Percentiles rank a stretch among this genome's conserved stretches.
Conservation (phyloP, 306 rosid genomes). For the Phaseolus lunatus region DNA sequence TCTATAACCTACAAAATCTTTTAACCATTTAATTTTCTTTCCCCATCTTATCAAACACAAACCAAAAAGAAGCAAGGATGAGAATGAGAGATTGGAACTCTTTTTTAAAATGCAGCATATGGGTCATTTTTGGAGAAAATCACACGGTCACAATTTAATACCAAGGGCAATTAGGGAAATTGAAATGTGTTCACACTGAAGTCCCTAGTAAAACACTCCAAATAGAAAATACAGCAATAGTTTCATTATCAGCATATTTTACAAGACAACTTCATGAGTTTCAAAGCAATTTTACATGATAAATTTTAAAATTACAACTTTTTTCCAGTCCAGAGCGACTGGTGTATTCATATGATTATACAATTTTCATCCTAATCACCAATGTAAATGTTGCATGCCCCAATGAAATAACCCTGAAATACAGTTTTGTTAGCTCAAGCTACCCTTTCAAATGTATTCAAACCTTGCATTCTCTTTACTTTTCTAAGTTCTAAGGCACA, state of each 20-base stretch:
- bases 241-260: neutral
- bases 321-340: conserved; percentile 1
- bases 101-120: conserved; percentile 11
- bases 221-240: conserved; percentile 10
- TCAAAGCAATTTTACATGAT: conserved; percentile 16
- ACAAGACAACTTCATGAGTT: neutral
- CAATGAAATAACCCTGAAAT: conserved; percentile 11
- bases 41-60: too few relatives aligned
- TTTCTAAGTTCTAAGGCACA: neutral
- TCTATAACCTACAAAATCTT: too few relatives aligned
- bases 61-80: neutral
- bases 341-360: conserved; percentile 5
- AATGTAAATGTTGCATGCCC: neutral
- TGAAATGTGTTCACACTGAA: neutral
- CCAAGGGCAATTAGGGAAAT: conserved; percentile 24
- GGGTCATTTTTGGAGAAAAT: neutral
- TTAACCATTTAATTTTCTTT: too few relatives aligned
- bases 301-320: neutral
- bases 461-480: conserved; percentile 1
- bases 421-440: neutral
- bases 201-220: neutral
- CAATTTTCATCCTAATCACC: conserved; percentile 28
- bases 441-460: conserved; percentile 18
- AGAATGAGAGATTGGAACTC: conserved; percentile 8
- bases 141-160: neutral